These are phyloP conservation scores for Fomitopsis schrenkii DNA, from an alignment of 1,284 basidiomycete genomes.

Conservation along the genomic window DNA sequence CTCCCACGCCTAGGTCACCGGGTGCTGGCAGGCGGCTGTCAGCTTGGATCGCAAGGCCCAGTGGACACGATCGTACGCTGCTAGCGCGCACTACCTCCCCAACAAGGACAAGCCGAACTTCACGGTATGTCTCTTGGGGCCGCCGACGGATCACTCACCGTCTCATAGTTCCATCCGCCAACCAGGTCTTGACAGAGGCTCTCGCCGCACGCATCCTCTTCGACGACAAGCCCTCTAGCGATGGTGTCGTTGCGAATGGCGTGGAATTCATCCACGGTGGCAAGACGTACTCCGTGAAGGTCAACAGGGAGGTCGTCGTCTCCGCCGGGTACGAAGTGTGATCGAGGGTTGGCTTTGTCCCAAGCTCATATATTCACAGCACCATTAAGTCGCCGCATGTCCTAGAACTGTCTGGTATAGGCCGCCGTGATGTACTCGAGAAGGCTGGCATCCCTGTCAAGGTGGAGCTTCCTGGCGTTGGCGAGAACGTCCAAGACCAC, in stretches of 20 bases:
- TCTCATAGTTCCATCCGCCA: not conserved
- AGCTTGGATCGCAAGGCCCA: constrained; percentile 7
- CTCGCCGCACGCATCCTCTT: constrained; percentile 1
- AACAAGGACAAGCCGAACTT: constrained; percentile 15
- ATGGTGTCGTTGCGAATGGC: constrained; percentile 16
- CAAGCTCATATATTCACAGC: constrained; percentile 4
- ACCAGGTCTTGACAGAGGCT: constrained; percentile 10
- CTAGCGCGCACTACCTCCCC: constrained; percentile 12
- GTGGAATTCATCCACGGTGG: constrained; percentile 22
- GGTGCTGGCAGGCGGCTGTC: constrained; percentile 6
- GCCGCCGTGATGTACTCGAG: constrained; percentile 23
- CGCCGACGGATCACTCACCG: not conserved
- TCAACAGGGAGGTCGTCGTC: constrained; percentile 22
- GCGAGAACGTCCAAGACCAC: constrained; percentile 37
- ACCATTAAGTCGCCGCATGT: constrained; percentile 28
- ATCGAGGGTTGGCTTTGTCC: not conserved
- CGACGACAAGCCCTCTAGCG: constrained; percentile 4
- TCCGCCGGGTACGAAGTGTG: constrained; percentile 19
- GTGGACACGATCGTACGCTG: constrained; percentile 13
- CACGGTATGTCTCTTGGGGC: constrained; percentile 4
- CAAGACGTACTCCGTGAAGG: constrained; percentile 13
- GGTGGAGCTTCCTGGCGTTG: constrained; percentile 25
- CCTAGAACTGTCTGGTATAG: constrained; percentile 38
- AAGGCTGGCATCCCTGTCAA: constrained; percentile 24
- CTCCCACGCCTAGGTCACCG: constrained; percentile 7